Evolutionary conservation across 176 grass and related monocot species (phyloP).

Genomic region (Bromus sterilis): DNA sequence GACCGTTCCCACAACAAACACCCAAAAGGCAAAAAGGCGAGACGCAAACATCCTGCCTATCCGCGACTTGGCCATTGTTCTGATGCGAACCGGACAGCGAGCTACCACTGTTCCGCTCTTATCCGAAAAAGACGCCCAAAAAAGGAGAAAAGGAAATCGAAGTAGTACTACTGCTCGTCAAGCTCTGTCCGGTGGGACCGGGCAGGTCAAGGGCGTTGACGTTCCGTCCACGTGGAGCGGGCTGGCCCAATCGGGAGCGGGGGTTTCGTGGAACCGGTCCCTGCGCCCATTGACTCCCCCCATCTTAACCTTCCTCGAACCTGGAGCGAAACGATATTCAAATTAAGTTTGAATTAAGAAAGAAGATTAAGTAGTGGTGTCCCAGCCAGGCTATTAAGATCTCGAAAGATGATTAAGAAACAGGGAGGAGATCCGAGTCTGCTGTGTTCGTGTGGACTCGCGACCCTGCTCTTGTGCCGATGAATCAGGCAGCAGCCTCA

Average conservation of each 20-base stretch:
- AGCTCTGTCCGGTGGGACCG: background rate
- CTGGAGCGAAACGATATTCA: background rate
- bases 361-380: background rate
- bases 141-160: background rate
- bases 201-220: slow-evolving; percentile 47
- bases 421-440: slow-evolving; percentile 8
- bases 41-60: background rate
- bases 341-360: background rate
- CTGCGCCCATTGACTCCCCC: background rate
- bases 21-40: background rate
- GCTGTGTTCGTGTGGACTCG: background rate
- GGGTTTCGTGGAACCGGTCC: slow-evolving; percentile 31
- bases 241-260: slow-evolving; percentile 42
- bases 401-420: background rate
- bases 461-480: background rate
- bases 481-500: background rate
- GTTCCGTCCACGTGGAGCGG: slow-evolving; percentile 45
- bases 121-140: background rate
- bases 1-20: background rate
- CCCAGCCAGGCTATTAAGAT: background rate
- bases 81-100: background rate
- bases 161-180: background rate
- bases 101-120: background rate
- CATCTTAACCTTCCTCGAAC: background rate
- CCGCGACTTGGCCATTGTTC: background rate